A percentile compares a stretch with the other conserved stretches of the same genome.
These are phyloP conservation scores for Candida ovalis DNA, from an alignment of 805 yeast genomes.

Conservation along the genomic window DNA sequence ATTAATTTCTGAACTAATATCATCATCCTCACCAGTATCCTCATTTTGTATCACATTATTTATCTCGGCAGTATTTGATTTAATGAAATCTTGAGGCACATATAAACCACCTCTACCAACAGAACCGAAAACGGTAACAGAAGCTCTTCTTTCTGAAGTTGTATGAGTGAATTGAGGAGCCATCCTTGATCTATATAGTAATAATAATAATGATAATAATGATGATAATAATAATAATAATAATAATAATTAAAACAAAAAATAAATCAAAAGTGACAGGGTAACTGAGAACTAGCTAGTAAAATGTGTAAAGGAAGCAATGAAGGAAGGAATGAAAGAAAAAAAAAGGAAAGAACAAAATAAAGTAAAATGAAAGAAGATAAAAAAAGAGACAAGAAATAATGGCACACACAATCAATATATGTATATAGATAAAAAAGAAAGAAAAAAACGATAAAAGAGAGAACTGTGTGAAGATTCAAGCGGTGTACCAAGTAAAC, in stretches of 20 bases:
- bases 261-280: too few species aligned
- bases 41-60: slow-evolving; percentile 22
- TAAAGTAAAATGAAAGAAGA: too few species aligned
- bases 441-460: too few species aligned
- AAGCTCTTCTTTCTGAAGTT: slow-evolving; percentile 46
- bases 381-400: too few species aligned
- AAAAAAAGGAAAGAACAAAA: too few species aligned
- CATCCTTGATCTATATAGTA: slow-evolving; percentile 15
- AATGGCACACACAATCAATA: too few species aligned
- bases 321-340: too few species aligned
- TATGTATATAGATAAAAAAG: too few species aligned
- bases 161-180: slow-evolving; percentile 38
- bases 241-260: background rate
- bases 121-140: slow-evolving; percentile 46
- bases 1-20: background rate
- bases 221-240: background rate
- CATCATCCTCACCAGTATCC: slow-evolving; percentile 3
- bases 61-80: slow-evolving; percentile 20
- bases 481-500: too few species aligned
- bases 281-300: too few species aligned
- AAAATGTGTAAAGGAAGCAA: too few species aligned
- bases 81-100: slow-evolving; percentile 47
- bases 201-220: background rate
- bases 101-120: slow-evolving; percentile 49
- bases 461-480: too few species aligned